Base-by-base conservation (phyloP, 2,329 filamentous ascomycete species). In the Monilinia fructigena region DNA sequence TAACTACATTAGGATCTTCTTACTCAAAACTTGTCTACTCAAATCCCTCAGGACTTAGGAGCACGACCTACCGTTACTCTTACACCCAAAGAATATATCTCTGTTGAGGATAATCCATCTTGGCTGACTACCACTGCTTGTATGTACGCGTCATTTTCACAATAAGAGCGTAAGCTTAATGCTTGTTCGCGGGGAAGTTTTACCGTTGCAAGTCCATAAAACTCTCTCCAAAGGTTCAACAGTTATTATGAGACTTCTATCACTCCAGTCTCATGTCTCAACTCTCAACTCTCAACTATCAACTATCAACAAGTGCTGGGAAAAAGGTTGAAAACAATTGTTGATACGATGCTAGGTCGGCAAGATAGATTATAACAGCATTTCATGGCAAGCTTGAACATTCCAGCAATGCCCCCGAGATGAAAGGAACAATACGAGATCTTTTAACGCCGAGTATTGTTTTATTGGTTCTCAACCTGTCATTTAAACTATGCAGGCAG, bases 131-230 rank as follows among this genome's bases (percentile, higher is more conserved):
- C 20, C n/a, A 38, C 20, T 4, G 12, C 16, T 7, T 10, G 6
- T 48, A 8, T 47, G 55, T 59, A 59, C 55, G 55, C 55, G 55
- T 59, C 55, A 59, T 47, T 31, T 31, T 20, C 42, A 18, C 18
- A n/a, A 47, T 18, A 28, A 45, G n/a, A 59, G 55, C 28, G 55
- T 54, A 31, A 54, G 28, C 52, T 54, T 54, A 10, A 20, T 54
- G 52, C 23, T 28, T 31, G 23, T 54, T 54, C 28, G 18, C 18
- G 47, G 47, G 8, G 20, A n/a, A n/a, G 6, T 48, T n/a, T 11
- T 10, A 8, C 18, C 10, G 45, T n/a, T 48, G 45, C 42, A 47
- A 47, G 20, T 47, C 45, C 45, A 47, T 47, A 8, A 47, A 47
- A 10, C 7, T 35, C 45, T 47, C 45, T n/a, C 20, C 6, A 47